Evolutionary conservation across 2,329 filamentous ascomycete genomes (phyloP).

Genomic region (Fusarium circinatum): DNA sequence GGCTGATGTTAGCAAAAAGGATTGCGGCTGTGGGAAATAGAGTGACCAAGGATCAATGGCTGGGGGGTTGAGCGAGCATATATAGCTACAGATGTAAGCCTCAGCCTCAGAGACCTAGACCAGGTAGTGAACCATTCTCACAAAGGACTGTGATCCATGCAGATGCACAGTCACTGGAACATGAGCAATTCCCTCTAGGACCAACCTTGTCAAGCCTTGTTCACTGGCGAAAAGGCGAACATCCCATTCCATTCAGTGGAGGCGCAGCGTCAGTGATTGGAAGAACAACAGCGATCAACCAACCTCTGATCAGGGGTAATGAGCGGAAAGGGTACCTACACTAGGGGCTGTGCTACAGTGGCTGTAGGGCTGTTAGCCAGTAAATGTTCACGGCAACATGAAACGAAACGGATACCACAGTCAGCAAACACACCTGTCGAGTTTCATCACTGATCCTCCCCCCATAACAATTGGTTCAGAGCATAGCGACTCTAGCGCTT

Average conservation of each 20-base stretch:
- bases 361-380: slow-evolving; percentile 17
- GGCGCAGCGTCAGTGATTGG: slow-evolving; percentile 30
- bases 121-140: slow-evolving; percentile 4
- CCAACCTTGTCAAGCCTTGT: slow-evolving; percentile 7
- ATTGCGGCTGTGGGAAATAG: slow-evolving; percentile 23
- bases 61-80: background rate
- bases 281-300: background rate
- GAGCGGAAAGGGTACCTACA: background rate
- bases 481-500: slow-evolving; percentile 5
- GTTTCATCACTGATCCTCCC: slow-evolving; percentile 18
- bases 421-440: background rate
- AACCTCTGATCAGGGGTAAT: background rate
- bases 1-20: slow-evolving; percentile 15
- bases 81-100: slow-evolving; percentile 25
- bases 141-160: slow-evolving; percentile 15
- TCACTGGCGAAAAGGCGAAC: background rate
- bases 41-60: slow-evolving; percentile 1
- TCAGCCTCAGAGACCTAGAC: slow-evolving; percentile 19
- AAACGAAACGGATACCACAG: slow-evolving; percentile 22
- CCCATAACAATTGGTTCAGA: background rate
- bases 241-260: slow-evolving; percentile 12
- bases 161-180: slow-evolving; percentile 1
- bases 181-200: background rate
- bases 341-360: slow-evolving; percentile 21
- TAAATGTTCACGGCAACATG: slow-evolving; percentile 9